Percentiles rank a stretch among this genome's conserved stretches.
Conservation (phyloP, 129 eudicot genomes). For the Chrysanthemum lavandulifolium region DNA sequence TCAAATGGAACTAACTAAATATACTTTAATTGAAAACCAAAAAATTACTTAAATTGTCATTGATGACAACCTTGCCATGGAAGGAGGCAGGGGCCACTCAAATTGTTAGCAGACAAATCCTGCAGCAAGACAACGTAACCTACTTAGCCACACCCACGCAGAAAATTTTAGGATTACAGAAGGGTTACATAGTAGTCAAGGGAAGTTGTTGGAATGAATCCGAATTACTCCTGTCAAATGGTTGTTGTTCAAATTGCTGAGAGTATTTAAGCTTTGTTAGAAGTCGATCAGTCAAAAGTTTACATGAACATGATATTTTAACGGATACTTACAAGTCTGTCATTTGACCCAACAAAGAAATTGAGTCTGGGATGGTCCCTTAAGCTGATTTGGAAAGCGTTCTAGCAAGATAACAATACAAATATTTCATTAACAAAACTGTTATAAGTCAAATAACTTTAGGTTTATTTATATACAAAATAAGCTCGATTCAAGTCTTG, state of each 20-base stretch:
- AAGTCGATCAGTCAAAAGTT: slow-evolving; percentile 2
- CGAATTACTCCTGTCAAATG: slow-evolving; percentile 64
- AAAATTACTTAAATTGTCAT: slow-evolving; percentile 63
- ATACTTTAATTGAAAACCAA: not conserved
- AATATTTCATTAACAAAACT: not conserved
- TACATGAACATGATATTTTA: slow-evolving; percentile 9
- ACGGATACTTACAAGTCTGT: slow-evolving; percentile 68
- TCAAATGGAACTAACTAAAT: not conserved
- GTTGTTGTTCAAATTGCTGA: slow-evolving; percentile 72
- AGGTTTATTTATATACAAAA: not conserved
- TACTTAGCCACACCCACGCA: not conserved
- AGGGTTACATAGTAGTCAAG: slow-evolving; percentile 57
- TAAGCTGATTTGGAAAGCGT: slow-evolving; percentile 65
- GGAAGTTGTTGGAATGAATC: slow-evolving; percentile 72
- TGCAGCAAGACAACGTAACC: slow-evolving; percentile 34
- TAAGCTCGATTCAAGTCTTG: not conserved
- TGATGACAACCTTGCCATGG: slow-evolving; percentile 67
- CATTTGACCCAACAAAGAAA: slow-evolving; percentile 76
- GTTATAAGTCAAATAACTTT: not conserved
- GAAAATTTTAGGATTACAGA: slow-evolving; percentile 14
- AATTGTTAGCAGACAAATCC: slow-evolving; percentile 81
- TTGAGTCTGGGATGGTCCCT: slow-evolving; percentile 68
- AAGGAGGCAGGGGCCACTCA: slow-evolving; percentile 82
- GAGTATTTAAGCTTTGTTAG: slow-evolving; percentile 11
- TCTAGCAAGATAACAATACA: slow-evolving; percentile 32